Conservation (phyloP, 306 rosid species). For the Vigna mungo region DNA sequence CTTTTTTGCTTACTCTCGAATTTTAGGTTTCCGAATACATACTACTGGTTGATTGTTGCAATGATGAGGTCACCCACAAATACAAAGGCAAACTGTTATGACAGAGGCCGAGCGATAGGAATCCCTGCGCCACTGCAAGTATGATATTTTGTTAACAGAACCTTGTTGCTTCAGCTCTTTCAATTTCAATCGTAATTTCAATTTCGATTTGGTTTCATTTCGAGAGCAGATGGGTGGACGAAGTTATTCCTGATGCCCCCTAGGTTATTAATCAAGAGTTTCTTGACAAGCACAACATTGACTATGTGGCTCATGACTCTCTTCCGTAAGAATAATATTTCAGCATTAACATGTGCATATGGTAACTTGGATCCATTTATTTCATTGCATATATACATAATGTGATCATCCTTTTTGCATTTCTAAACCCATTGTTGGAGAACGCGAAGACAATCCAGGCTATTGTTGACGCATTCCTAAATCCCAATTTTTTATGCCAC, state of each 20-base stretch:
- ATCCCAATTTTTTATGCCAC: too few species aligned
- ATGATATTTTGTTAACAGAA: neutral
- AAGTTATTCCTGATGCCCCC: slow-evolving; percentile 90
- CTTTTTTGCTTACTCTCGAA: slow-evolving; percentile 16
- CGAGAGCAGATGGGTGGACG: slow-evolving; percentile 82
- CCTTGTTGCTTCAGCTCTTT: neutral
- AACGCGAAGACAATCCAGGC: too few species aligned
- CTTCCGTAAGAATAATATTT: slow-evolving; percentile 74
- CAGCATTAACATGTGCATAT: neutral
- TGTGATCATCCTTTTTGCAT: slow-evolving; percentile 7
- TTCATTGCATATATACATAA: slow-evolving; percentile 11
- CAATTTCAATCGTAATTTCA: neutral
- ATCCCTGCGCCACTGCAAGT: slow-evolving; percentile 98
- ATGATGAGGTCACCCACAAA: slow-evolving; percentile 83
- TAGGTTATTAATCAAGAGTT: slow-evolving; percentile 86
- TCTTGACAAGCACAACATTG: slow-evolving; percentile 78
- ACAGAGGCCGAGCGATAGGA: slow-evolving; percentile 91
- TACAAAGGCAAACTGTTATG: slow-evolving; percentile 96
- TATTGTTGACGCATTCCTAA: too few species aligned
- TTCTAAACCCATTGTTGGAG: slow-evolving; percentile 44
- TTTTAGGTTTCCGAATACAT: slow-evolving; percentile 83
- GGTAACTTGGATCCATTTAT: neutral
- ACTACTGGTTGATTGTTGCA: slow-evolving; percentile 90
- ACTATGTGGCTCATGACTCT: slow-evolving; percentile 86
- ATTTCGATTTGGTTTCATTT: neutral